Evolutionary conservation across 1,139 yeast genomes (phyloP), one percentile per base, ranked within the genome.

Genomic region (Geotrichum bryndzae): DNA sequence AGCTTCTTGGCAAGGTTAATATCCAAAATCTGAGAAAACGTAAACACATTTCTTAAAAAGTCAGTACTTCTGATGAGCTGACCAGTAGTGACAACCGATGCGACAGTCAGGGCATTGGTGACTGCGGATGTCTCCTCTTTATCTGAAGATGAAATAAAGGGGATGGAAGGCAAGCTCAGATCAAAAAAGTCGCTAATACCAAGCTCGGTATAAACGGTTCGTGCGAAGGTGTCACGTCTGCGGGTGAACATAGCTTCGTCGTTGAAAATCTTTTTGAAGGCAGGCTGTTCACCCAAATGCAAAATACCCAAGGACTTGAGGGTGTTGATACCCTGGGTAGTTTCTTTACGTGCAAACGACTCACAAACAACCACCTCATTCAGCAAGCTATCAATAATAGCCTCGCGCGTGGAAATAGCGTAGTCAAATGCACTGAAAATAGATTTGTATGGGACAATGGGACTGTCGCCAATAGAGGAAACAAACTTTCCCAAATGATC

Each of bases 161-260:
- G 63, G 22, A 59, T 1, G 91, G 91, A 18, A 63, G 73, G 72
- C 41, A 73, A 61, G 15, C 71, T 64, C 25, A 77, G 60, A 68
- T 92, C 96, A 70, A 92, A 79, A 68, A 91, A 85, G 73, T 94
- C 98, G 22, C 79, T 63, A 1, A 88, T 61, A 18, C 86, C 83
- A 56, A 92, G 80, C 48, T 82, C 81, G 48, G 84, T 82, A 64
- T 82, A 79, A 55, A 92, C 77, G 57, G 82, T 79, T 66, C 87
- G 84, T 51, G 84, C 81, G 52, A 86, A 76, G 5, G 82, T 74
- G 69, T 94, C 97, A 55, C 82, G 82, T 62, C 81, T 81, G 68
- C 92, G 84, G 2, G 90, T 83, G 68, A 91, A 94, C 99, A 94
- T 94, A 57, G 88, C 81, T 31, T 85, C 87, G 18, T 89, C 83